Conservation (phyloP, 352 stramenopile genomes). For the Phytophthora cactorum region DNA sequence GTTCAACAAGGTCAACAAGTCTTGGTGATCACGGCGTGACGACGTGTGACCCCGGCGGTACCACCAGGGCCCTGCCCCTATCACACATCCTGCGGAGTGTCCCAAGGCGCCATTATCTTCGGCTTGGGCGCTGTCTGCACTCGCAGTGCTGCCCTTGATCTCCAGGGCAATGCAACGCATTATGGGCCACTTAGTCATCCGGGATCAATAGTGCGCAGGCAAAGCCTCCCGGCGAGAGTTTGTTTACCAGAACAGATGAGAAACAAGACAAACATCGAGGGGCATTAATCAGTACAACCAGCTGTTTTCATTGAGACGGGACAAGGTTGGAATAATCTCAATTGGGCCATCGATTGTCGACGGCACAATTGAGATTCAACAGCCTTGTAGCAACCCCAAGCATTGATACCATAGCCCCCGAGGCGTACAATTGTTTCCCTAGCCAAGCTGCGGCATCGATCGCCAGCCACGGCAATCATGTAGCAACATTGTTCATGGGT, state of each 20-base stretch:
- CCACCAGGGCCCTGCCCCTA: conserved; percentile 25
- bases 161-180: background rate
- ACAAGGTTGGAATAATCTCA: conserved; percentile 10
- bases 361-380: background rate
- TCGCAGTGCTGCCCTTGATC: background rate
- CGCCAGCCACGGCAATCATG: background rate
- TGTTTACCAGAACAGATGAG: background rate
- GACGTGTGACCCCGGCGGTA: conserved; percentile 20
- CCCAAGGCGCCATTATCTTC: conserved; percentile 14
- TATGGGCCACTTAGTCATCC: background rate
- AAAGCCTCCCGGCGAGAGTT: background rate
- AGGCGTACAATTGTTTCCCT: background rate
- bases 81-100: conserved; percentile 33
- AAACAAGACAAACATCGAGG: background rate
- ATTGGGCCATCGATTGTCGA: background rate
- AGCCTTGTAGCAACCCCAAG: background rate
- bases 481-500: background rate
- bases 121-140: background rate
- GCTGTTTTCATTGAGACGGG: conserved; percentile 25
- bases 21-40: conserved; percentile 18
- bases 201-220: background rate
- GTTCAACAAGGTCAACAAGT: background rate
- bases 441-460: background rate
- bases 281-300: conserved; percentile 18
- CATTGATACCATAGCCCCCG: background rate